These are phyloP conservation scores for Moringa oleifera DNA, from an alignment of 345 rosid species.

Conservation along the genomic window DNA sequence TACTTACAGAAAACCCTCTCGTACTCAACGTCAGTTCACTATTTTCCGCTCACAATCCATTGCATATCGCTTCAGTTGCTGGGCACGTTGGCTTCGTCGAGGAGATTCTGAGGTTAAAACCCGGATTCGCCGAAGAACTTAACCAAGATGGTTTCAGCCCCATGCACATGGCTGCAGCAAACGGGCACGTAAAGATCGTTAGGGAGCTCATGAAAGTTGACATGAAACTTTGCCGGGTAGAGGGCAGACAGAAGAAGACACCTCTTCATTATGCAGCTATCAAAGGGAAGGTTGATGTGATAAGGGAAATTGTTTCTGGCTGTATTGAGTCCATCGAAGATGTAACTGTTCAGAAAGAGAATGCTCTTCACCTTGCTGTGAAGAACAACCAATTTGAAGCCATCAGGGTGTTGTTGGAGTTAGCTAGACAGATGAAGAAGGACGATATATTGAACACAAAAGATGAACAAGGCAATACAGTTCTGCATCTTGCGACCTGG, in stretches of 20 bases:
- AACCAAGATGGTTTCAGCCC: constrained; percentile 37
- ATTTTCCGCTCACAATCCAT: constrained; percentile 19
- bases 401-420: constrained; percentile 21
- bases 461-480: constrained; percentile 38
- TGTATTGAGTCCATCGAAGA: constrained; percentile 34
- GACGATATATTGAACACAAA: constrained; percentile 24
- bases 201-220: constrained; percentile 29
- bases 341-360: constrained; percentile 31
- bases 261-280: constrained; percentile 35
- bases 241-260: constrained; percentile 33
- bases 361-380: constrained; percentile 42
- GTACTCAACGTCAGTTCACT: constrained; percentile 15
- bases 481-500: constrained; percentile 41
- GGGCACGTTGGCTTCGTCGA: constrained; percentile 26
- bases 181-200: constrained; percentile 30
- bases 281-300: constrained; percentile 31
- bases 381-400: constrained; percentile 26
- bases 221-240: constrained; percentile 22
- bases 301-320: constrained; percentile 28
- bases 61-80: constrained; percentile 21
- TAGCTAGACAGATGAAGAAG: constrained; percentile 27
- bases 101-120: constrained; percentile 26
- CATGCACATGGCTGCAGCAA: constrained; percentile 40
- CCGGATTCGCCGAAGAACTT: constrained; percentile 27
- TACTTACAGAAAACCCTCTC: constrained; percentile 19